These are phyloP conservation scores for Ceratobasidium sp. DNA, from an alignment of 1,284 basidiomycete species.

Conservation along the genomic window DNA sequence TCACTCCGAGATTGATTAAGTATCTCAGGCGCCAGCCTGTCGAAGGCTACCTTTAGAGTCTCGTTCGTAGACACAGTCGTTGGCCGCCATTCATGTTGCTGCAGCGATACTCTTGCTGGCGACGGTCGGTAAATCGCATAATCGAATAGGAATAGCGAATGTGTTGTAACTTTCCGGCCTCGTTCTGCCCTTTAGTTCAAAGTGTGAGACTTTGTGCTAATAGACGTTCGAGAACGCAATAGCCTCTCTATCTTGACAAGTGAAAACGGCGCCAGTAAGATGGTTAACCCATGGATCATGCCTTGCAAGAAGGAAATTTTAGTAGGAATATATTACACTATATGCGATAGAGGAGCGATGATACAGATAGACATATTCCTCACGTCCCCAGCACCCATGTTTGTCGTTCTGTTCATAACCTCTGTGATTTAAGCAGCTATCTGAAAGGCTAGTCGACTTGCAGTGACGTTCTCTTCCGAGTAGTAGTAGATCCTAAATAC, in stretches of 20 bases:
- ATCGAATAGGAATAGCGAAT: constrained; percentile 66
- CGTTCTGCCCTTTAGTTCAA: constrained; percentile 60
- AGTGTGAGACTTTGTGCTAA: constrained; percentile 63
- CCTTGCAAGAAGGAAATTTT: background rate
- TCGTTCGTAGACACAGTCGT: constrained; percentile 46
- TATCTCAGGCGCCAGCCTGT: too few species aligned
- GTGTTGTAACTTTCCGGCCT: constrained; percentile 65
- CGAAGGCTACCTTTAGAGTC: too few species aligned
- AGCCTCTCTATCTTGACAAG: constrained; percentile 58
- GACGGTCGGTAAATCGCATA: constrained; percentile 61
- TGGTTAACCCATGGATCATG: constrained; percentile 52
- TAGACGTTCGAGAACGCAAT: constrained; percentile 64
- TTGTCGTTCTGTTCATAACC: constrained; percentile 29
- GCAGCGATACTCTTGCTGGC: constrained; percentile 62
- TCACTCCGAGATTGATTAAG: too few species aligned
- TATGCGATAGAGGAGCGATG: background rate
- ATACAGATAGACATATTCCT: constrained; percentile 19
- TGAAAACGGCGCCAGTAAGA: constrained; percentile 58
- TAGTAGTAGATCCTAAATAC: too few species aligned
- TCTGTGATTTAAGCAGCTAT: background rate
- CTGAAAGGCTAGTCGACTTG: constrained; percentile 31
- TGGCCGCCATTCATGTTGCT: constrained; percentile 60
- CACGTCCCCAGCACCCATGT: constrained; percentile 1
- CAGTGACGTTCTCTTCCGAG: constrained; percentile 45
- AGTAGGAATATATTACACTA: background rate